Percentiles rank a stretch among this genome's conserved stretches.
Conservation (phyloP, 495 filamentous ascomycete genomes). For the Penicillium chermesinum region DNA sequence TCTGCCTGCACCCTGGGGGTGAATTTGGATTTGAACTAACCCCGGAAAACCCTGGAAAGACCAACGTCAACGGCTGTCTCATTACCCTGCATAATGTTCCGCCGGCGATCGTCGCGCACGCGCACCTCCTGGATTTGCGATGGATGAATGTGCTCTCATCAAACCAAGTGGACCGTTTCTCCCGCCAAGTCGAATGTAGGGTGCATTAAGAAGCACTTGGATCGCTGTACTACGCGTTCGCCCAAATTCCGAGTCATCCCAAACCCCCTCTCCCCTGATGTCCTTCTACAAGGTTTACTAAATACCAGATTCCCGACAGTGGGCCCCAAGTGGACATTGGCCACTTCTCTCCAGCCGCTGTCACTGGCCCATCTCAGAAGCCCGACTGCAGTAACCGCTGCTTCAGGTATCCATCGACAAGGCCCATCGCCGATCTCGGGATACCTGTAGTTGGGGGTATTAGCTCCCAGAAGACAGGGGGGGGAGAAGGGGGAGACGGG, state of each 20-base stretch:
- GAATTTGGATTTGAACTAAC: no score
- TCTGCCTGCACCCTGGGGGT: no score
- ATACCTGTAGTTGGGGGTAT: conserved; percentile 20
- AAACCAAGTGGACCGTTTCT: no score
- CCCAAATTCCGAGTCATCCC: neutral
- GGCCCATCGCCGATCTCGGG: conserved; percentile 38
- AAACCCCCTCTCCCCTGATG: neutral
- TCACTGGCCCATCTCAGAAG: conserved; percentile 14
- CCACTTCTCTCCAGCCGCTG: conserved; percentile 8
- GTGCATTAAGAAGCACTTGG: no score
- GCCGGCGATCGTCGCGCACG: neutral
- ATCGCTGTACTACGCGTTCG: neutral
- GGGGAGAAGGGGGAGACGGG: neutral
- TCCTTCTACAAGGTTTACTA: conserved; percentile 15
- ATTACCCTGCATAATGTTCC: neutral
- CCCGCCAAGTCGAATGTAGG: no score
- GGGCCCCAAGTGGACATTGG: conserved; percentile 18
- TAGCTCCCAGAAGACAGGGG: conserved; percentile 10
- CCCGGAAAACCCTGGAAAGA: no score
- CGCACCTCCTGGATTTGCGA: no score
- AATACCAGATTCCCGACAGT: conserved; percentile 16
- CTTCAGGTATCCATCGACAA: conserved; percentile 26
- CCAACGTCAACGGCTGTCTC: no score
- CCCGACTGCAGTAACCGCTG: conserved; percentile 5
- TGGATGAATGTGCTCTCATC: neutral